Conservation (phyloP, 2,329 filamentous ascomycete genomes). For the Fusarium sarcochroum region DNA sequence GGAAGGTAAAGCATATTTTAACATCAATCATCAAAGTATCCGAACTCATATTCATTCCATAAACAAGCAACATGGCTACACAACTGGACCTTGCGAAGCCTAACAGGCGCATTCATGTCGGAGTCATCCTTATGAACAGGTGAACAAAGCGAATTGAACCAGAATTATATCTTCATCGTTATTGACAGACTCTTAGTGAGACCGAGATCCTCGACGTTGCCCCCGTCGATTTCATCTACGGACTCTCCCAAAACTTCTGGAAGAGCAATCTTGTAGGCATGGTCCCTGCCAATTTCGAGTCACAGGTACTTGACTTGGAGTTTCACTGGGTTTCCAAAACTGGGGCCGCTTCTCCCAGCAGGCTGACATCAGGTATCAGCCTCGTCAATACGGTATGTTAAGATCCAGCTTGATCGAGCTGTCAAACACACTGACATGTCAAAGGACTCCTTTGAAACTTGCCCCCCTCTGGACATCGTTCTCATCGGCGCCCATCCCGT, state of each 20-base stretch:
- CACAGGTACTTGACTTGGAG: constrained; percentile 48
- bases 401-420: fast-evolving
- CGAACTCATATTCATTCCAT: background rate
- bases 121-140: constrained; percentile 37
- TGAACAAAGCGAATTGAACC: background rate
- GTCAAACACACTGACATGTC: background rate
- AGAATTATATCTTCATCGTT: fast-evolving
- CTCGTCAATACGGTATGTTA: constrained; percentile 50
- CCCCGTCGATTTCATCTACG: constrained; percentile 51
- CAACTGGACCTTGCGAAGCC: constrained; percentile 21
- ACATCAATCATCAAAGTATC: background rate
- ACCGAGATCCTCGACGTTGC: constrained; percentile 55
- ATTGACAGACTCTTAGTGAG: constrained; percentile 32
- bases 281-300: constrained; percentile 25
- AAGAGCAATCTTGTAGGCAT: constrained; percentile 33
- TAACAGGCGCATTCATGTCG: constrained; percentile 25
- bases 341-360: constrained; percentile 15
- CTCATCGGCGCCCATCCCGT: constrained; percentile 56
- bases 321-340: constrained; percentile 55
- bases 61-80: constrained; percentile 1
- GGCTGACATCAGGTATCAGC: constrained; percentile 48
- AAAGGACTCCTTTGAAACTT: constrained; percentile 57
- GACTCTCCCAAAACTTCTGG: constrained; percentile 35
- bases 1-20: fast-evolving
- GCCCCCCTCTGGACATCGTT: constrained; percentile 58